Conservation (phyloP, 1,284 basidiomycete species). For the Peniophora sp. region DNA sequence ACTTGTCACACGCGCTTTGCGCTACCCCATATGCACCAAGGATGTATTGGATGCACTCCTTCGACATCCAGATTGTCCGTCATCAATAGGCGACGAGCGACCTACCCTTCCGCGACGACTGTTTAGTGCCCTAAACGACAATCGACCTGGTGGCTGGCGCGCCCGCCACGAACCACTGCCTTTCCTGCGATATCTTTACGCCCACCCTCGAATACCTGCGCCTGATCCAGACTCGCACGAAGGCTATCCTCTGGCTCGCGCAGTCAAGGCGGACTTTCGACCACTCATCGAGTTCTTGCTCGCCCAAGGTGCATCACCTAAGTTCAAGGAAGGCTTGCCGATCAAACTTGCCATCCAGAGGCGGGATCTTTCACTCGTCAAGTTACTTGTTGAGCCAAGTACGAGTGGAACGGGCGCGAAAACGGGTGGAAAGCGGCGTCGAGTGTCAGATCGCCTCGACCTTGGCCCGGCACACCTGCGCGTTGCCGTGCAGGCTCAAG, state of each 20-base stretch:
- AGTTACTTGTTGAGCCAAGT: slow-evolving; percentile 60
- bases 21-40: slow-evolving; percentile 57
- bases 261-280: slow-evolving; percentile 56
- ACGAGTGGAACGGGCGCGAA: slow-evolving; percentile 10
- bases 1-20: slow-evolving; percentile 41
- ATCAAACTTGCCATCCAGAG: slow-evolving; percentile 70
- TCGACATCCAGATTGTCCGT: slow-evolving; percentile 15
- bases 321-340: slow-evolving; percentile 49
- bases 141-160: slow-evolving; percentile 23
- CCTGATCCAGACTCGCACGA: slow-evolving; percentile 54
- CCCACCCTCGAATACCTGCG: slow-evolving; percentile 27
- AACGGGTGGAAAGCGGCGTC: slow-evolving; percentile 36
- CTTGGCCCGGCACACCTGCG: slow-evolving; percentile 54
- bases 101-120: slow-evolving; percentile 49
- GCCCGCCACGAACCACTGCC: slow-evolving; percentile 49
- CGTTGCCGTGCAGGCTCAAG: slow-evolving; percentile 52
- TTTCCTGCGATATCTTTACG: slow-evolving; percentile 49
- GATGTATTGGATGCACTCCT: slow-evolving; percentile 47
- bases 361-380: slow-evolving; percentile 61
- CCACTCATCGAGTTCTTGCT: slow-evolving; percentile 67
- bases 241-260: slow-evolving; percentile 74
- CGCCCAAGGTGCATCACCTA: slow-evolving; percentile 62
- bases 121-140: slow-evolving; percentile 40
- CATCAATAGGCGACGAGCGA: slow-evolving; percentile 12
- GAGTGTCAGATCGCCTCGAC: slow-evolving; percentile 49